A percentile compares a stretch with the other conserved stretches of the same genome.
phyloP scores from a whole-genome alignment of 306 rosid species.

The Vicia faba region DNA sequence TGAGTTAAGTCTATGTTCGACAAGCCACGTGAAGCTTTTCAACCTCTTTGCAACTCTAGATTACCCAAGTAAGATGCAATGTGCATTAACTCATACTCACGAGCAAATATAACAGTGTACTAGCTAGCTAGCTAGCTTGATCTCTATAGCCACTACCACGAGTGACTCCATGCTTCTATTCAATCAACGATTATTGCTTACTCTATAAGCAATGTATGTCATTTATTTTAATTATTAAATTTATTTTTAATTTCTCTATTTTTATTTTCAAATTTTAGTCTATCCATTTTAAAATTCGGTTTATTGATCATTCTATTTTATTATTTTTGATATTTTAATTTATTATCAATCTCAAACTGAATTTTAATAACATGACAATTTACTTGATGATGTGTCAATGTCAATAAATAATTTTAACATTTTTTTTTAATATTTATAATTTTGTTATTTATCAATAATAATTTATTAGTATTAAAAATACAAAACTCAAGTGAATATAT shows the following conservation, averaged over 20 bases:
- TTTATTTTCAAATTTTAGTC: too few relatives aligned
- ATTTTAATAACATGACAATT: too few relatives aligned
- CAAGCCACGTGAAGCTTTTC: conserved; percentile 46
- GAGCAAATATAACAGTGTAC: neutral
- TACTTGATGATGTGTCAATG: too few relatives aligned
- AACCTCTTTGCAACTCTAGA: conserved; percentile 8
- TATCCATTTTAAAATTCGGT: too few relatives aligned
- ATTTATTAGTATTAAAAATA: too few relatives aligned
- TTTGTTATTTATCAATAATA: too few relatives aligned
- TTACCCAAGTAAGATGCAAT: conserved; percentile 7
- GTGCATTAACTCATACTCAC: conserved; percentile 40
- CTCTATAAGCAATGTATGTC: neutral
- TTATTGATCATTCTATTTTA: too few relatives aligned
- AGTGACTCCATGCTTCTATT: neutral
- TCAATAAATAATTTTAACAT: too few relatives aligned
- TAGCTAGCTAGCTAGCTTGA: conserved; percentile 10
- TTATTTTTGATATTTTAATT: too few relatives aligned
- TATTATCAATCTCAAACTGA: too few relatives aligned
- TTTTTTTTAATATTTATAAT: too few relatives aligned
- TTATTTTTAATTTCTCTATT: neutral
- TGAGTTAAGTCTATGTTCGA: neutral
- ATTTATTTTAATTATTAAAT: neutral
- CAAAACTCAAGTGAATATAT: too few relatives aligned
- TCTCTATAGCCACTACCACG: neutral
- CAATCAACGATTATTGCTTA: neutral